These are phyloP conservation scores for Peniophora sp. DNA, from an alignment of 1,284 basidiomycete genomes.

Conservation along the genomic window DNA sequence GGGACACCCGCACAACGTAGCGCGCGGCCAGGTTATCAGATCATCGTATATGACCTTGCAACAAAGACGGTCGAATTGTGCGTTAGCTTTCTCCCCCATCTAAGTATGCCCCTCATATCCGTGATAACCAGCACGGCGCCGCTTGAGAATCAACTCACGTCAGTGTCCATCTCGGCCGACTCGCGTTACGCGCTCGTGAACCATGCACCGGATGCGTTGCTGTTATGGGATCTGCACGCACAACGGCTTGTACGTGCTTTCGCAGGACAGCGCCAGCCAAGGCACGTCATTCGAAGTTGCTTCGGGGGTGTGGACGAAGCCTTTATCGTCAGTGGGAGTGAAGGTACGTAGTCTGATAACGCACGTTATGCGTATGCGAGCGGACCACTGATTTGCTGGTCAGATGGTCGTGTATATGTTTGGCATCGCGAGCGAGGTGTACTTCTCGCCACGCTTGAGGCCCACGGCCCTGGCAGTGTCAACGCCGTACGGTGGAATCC, in stretches of 20 bases:
- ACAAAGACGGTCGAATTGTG: constrained; percentile 59
- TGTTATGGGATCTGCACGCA: constrained; percentile 76
- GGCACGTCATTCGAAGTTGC: constrained; percentile 84
- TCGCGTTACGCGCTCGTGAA: constrained; percentile 85
- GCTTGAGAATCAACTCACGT: constrained; percentile 76
- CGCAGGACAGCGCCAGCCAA: constrained; percentile 73
- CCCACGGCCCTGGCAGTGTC: constrained; percentile 83
- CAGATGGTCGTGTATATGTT: constrained; percentile 87
- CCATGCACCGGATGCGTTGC: constrained; percentile 80
- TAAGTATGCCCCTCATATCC: not conserved
- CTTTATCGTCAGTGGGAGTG: constrained; percentile 90
- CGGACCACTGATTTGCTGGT: not conserved
- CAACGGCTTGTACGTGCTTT: constrained; percentile 71
- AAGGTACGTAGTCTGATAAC: constrained; percentile 51
- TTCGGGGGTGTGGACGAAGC: constrained; percentile 91
- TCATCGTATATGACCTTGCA: constrained; percentile 71
- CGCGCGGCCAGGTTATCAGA: constrained; percentile 50
- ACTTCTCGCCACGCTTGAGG: constrained; percentile 76
- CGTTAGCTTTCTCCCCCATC: constrained; percentile 22
- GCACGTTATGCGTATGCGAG: constrained; percentile 1
- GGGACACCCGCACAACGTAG: constrained; percentile 28
- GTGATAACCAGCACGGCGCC: constrained; percentile 44
- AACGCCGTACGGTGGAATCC: constrained; percentile 98
- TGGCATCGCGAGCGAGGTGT: constrained; percentile 88
- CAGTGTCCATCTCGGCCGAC: constrained; percentile 82